Evolutionary conservation across 2,329 filamentous ascomycete species (phyloP).

Genomic region (Thelonectria blattea): DNA sequence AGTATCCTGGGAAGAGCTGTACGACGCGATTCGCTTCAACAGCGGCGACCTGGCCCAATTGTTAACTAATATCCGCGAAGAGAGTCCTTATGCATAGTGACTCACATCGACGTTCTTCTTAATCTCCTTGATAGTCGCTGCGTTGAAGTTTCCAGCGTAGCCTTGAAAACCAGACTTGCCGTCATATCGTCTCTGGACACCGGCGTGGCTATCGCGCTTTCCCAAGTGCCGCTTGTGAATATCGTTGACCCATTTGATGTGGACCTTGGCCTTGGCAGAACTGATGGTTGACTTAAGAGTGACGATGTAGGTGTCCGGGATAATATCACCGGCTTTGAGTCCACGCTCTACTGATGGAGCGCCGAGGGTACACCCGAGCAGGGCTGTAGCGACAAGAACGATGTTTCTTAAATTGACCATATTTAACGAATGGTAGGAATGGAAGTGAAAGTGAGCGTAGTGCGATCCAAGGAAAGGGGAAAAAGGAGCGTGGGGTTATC

Average conservation of each 20-base stretch:
- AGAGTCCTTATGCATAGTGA: not conserved
- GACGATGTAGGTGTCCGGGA: conserved; percentile 3
- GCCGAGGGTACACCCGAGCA: not conserved
- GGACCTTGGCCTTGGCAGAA: not conserved
- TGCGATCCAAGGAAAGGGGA: no score
- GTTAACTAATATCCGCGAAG: not conserved
- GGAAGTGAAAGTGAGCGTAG: no score
- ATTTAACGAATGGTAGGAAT: not conserved
- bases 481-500: no score
- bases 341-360: not conserved
- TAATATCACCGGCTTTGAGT: not conserved
- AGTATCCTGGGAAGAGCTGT: not conserved
- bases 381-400: not conserved
- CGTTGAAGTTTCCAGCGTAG: conserved; percentile 2
- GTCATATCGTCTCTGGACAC: conserved; percentile 1
- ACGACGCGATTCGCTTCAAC: conserved; percentile 3
- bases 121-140: not conserved
- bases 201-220: not conserved
- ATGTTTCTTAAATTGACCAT: not conserved
- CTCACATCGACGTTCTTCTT: conserved; percentile 1
- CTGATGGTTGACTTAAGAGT: not conserved
- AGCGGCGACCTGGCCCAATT: not conserved
- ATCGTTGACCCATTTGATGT: conserved; percentile 3
- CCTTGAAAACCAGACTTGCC: conserved; percentile 5
- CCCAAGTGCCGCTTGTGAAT: not conserved